phyloP scores from a whole-genome alignment of 768 basidiomycete genomes.

The Auriculariales sp. region DNA sequence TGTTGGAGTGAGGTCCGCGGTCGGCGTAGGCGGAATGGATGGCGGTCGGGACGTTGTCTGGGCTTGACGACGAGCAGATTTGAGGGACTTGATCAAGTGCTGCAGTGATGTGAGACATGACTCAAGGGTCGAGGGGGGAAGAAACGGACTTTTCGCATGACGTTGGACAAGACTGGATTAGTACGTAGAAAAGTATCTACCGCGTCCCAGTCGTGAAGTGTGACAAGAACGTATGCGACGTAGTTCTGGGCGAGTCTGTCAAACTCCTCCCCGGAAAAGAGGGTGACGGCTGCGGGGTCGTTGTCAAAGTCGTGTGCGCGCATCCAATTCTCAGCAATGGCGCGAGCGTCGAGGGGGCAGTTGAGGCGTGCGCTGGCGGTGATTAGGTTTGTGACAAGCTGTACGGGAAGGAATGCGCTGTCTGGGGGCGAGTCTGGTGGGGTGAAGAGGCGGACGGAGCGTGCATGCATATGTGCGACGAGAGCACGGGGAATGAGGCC shows the following conservation, averaged over 20 bases:
- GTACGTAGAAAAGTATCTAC: constrained; percentile 61
- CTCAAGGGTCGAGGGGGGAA: constrained; percentile 3
- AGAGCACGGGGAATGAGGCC: constrained; percentile 45
- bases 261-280: constrained; percentile 51
- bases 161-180: constrained; percentile 44
- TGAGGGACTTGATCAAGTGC: constrained; percentile 8
- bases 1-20: constrained; percentile 29
- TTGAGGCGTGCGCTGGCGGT: constrained; percentile 56
- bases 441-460: constrained; percentile 56
- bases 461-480: constrained; percentile 38
- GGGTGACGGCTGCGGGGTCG: constrained; percentile 1
- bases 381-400: constrained; percentile 54
- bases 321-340: constrained; percentile 70
- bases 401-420: constrained; percentile 49
- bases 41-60: constrained; percentile 21
- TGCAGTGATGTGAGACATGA: constrained; percentile 2
- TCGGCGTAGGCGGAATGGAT: constrained; percentile 26
- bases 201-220: constrained; percentile 67
- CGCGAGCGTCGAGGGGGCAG: constrained; percentile 42
- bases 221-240: constrained; percentile 56
- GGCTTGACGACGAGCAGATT: constrained; percentile 13
- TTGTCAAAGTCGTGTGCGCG: constrained; percentile 25
- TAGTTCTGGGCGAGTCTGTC: constrained; percentile 66
- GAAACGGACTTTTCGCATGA: constrained; percentile 36
- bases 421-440: constrained; percentile 28